Conservation (phyloP, 2,329 filamentous ascomycete species). For the Lachnellula suecica region DNA sequence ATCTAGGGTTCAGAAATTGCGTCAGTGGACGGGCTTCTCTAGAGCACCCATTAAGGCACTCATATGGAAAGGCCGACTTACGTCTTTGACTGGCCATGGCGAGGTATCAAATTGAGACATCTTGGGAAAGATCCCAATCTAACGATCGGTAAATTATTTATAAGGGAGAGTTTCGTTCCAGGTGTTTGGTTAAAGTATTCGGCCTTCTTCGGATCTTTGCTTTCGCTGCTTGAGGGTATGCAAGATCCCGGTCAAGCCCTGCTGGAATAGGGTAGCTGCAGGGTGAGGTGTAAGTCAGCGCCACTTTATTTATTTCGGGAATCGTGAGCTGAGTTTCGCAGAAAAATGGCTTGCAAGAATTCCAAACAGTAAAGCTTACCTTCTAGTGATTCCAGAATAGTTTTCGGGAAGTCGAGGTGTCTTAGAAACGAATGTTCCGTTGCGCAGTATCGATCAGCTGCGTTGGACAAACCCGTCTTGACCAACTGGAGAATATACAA, state of each 20-base stretch:
- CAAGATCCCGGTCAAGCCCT: constrained; percentile 15
- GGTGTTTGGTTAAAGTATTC: not conserved
- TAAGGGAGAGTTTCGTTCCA: not conserved
- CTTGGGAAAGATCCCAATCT: constrained; percentile 10
- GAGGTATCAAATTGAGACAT: constrained; percentile 43
- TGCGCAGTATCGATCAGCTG: not conserved
- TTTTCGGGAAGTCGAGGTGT: not conserved
- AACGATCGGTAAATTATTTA: not conserved
- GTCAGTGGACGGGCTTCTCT: constrained; percentile 10
- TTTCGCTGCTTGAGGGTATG: constrained; percentile 9
- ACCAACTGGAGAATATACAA: not conserved
- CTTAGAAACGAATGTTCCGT: not conserved
- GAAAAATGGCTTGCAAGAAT: not conserved
- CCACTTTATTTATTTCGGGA: constrained; percentile 2
- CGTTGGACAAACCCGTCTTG: not conserved
- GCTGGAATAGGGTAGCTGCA: constrained; percentile 20
- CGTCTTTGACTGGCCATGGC: constrained; percentile 52
- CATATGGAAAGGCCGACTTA: constrained; percentile 29
- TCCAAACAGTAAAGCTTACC: not conserved
- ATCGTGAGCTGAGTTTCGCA: not conserved
- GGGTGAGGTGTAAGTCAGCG: constrained; percentile 15
- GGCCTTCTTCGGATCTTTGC: not conserved
- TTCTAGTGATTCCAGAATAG: not conserved
- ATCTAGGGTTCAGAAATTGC: constrained; percentile 54
- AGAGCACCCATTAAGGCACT: not conserved